phyloP scores from a whole-genome alignment of 192 early-diverging fungal species.

The Phlyctochytrium arcticum region DNA sequence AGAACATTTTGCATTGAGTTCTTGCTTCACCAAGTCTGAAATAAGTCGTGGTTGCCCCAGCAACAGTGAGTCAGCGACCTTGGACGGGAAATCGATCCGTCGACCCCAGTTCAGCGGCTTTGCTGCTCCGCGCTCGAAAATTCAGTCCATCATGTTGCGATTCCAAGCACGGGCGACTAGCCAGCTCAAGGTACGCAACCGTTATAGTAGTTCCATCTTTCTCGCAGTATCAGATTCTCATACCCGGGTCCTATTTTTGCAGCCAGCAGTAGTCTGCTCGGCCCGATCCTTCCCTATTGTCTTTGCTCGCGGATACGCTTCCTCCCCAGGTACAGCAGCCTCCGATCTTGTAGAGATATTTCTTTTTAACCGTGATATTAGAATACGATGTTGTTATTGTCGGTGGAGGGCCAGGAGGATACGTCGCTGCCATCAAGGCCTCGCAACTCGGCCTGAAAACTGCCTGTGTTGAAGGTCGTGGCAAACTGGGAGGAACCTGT shows the following conservation, averaged over 20 bases:
- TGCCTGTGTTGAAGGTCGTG: constrained; percentile 95
- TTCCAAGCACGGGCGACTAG: not conserved
- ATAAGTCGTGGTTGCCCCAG: no score
- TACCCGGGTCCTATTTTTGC: not conserved
- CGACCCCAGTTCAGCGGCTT: no score
- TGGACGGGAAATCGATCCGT: no score
- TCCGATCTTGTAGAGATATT: not conserved
- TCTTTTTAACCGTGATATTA: not conserved
- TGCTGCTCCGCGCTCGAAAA: no score
- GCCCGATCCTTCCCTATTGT: not conserved
- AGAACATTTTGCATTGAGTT: no score
- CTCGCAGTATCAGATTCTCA: not conserved
- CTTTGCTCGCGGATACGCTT: constrained; percentile 17
- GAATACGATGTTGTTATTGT: constrained; percentile 25
- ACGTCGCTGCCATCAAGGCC: constrained; percentile 98
- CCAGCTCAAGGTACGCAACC: not conserved
- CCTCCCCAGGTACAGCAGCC: not conserved
- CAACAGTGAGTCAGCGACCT: no score
- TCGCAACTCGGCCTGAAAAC: constrained; percentile 97
- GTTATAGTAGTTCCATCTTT: not conserved
- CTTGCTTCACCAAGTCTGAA: no score
- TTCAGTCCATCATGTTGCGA: not conserved
- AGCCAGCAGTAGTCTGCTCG: not conserved
- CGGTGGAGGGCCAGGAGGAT: constrained; percentile 97
- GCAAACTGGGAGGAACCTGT: constrained; percentile 94